Conservation (phyloP, 495 filamentous ascomycete species). For the Stereocaulon alpinum region DNA sequence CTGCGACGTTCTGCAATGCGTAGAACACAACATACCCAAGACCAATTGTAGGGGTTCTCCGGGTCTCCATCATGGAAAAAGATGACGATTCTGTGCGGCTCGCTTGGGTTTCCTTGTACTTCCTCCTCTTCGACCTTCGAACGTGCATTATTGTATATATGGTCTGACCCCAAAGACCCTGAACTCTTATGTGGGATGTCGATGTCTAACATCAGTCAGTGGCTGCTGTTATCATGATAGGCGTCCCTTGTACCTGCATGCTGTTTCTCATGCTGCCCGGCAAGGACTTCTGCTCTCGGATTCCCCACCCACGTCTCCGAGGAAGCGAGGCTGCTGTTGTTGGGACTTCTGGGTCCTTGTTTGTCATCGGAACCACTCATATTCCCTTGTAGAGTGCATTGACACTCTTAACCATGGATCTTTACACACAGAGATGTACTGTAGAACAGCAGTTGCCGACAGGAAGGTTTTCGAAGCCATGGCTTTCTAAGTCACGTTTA, state of each 20-base stretch:
- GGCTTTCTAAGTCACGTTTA: background rate
- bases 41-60: conserved; percentile 50
- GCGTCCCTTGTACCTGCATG: background rate
- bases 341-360: background rate
- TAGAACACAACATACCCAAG: conserved; percentile 23
- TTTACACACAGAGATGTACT: background rate
- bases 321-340: background rate
- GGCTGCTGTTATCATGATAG: background rate
- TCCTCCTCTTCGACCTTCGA: background rate
- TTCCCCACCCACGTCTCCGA: background rate
- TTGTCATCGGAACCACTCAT: background rate
- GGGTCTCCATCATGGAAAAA: conserved; percentile 40
- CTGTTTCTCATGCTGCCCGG: background rate
- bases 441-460: background rate
- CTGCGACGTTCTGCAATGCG: background rate
- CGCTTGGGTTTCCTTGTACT: background rate
- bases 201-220: background rate
- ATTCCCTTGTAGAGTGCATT: background rate
- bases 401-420: background rate
- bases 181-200: background rate
- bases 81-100: conserved; percentile 32
- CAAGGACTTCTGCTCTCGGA: background rate
- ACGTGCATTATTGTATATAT: background rate
- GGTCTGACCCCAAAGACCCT: background rate
- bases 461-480: background rate